Evolutionary conservation across 2,329 filamentous ascomycete species (phyloP), one percentile per base, ranked within the genome.

Genomic region (Epichloe baconii): DNA sequence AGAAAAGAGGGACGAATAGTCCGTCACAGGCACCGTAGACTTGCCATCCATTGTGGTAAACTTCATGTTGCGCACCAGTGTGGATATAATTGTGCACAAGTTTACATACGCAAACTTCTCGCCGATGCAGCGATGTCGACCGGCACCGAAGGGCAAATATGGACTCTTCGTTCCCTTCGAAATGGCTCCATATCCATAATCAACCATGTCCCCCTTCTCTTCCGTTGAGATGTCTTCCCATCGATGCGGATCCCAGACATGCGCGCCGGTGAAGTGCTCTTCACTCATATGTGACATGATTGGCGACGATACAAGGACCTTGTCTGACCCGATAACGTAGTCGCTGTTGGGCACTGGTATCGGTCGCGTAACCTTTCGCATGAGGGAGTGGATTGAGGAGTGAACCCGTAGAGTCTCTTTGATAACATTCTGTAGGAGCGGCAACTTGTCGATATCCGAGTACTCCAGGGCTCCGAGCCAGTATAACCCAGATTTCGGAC

Each of bases 61-160:
- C 61, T 74, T 78, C 61, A 86, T 76, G 46, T 79, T 69, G 11
- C 82, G 69, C 10, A 86, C 75, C 53, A 86, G 64, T 0, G 75
- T 79, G 0, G 76, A 74, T 23, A 86, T 66, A 54, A 88, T 86
- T 8, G 79, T 79, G 15, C 75, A 74, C 42, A 88, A 63, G 60
- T 88, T 84, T 44, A 85, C 66, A 58, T 87, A 86, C 0, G 91
- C 91, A 67, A 96, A 97, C 64, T 95, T 88, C 75, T 97, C 91
- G 58, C 91, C 91, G 63, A 97, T 96, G 70, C 91, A 97, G 57
- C 91, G 78, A 70, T 97, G 91, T 58, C 91, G 78, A 43, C 91
- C 91, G 34, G 90, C 91, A 53, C 91, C 91, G 64, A 97, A 97
- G 2, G 91, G 91, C 46, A 97, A 79, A 67, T 96, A 97, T 0